phyloP scores from a whole-genome alignment of 805 yeast species.

The Ogataea allantospora region DNA sequence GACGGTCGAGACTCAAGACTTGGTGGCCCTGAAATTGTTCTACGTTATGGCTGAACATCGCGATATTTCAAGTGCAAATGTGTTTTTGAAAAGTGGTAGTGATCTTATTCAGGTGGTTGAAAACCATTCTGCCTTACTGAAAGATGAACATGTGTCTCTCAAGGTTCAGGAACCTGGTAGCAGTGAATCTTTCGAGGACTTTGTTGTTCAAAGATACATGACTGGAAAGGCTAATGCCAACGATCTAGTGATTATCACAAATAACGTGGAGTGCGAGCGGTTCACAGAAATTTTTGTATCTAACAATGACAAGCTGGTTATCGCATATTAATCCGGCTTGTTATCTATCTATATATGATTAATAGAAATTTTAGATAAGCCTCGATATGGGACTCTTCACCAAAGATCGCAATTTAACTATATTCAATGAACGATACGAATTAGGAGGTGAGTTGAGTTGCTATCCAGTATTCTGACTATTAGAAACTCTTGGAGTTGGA shows the following conservation, averaged over 20 bases:
- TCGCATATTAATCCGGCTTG: not conserved
- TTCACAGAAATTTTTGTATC: constrained; percentile 4
- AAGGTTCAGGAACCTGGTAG: not conserved
- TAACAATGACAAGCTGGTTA: constrained; percentile 8
- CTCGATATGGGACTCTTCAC: constrained; percentile 14
- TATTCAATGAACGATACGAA: constrained; percentile 53
- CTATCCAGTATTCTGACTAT: not conserved
- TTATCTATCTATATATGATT: no score
- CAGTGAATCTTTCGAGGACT: not conserved
- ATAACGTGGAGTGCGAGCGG: not conserved
- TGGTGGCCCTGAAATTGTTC: constrained; percentile 9
- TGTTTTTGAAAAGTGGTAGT: constrained; percentile 5
- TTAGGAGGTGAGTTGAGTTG: constrained; percentile 45
- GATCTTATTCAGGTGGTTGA: constrained; percentile 4
- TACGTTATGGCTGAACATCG: constrained; percentile 8
- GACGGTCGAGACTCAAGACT: not conserved
- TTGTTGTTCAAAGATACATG: not conserved
- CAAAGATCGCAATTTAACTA: constrained; percentile 7
- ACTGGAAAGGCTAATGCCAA: constrained; percentile 4
- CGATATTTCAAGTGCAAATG: constrained; percentile 6
- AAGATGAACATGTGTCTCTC: constrained; percentile 1
- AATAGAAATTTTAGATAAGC: no score
- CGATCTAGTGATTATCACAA: constrained; percentile 6
- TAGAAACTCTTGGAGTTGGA: constrained; percentile 80
- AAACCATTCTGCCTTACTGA: not conserved